phyloP scores from a whole-genome alignment of 1,284 basidiomycete genomes.

The Naganishia sp. region DNA sequence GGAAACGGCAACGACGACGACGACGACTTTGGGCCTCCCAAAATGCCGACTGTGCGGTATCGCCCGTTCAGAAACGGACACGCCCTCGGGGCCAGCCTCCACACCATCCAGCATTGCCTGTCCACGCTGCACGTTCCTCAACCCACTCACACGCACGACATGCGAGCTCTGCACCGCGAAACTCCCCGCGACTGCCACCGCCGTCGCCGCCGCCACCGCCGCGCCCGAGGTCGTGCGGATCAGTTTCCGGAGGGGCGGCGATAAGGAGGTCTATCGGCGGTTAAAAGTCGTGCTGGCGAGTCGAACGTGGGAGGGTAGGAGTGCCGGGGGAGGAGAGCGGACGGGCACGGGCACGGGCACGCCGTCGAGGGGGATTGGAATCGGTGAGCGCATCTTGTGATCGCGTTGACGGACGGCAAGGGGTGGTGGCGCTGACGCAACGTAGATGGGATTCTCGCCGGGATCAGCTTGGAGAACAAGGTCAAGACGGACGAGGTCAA shows the following conservation, averaged over 20 bases:
- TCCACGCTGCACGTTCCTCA: conserved; percentile 87
- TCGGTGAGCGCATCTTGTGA: background rate
- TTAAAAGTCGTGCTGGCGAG: conserved; percentile 74
- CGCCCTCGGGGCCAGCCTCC: background rate
- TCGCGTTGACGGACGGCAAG: background rate
- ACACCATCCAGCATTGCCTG: conserved; percentile 60
- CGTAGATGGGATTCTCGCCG: conserved; percentile 74
- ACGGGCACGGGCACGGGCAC: background rate
- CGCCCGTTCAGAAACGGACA: background rate
- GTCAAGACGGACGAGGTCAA: conserved; percentile 68
- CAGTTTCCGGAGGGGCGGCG: conserved; percentile 89
- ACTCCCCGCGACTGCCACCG: conserved; percentile 54
- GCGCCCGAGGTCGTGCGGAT: conserved; percentile 62
- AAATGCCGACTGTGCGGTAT: conserved; percentile 71
- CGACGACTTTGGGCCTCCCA: conserved; percentile 55
- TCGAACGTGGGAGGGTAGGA: conserved; percentile 69
- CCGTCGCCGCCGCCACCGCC: background rate
- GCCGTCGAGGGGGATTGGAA: conserved; percentile 18
- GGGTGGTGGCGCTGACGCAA: conserved; percentile 3
- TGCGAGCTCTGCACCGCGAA: conserved; percentile 89
- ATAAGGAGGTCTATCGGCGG: conserved; percentile 75
- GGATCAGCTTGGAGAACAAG: conserved; percentile 68
- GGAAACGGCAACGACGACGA: conserved; percentile 39
- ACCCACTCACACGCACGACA: conserved; percentile 69
- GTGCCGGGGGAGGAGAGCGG: conserved; percentile 10